Evolutionary conservation across 23 red algal species (phyloP).

Genomic region (Gracilaria gracilis): DNA sequence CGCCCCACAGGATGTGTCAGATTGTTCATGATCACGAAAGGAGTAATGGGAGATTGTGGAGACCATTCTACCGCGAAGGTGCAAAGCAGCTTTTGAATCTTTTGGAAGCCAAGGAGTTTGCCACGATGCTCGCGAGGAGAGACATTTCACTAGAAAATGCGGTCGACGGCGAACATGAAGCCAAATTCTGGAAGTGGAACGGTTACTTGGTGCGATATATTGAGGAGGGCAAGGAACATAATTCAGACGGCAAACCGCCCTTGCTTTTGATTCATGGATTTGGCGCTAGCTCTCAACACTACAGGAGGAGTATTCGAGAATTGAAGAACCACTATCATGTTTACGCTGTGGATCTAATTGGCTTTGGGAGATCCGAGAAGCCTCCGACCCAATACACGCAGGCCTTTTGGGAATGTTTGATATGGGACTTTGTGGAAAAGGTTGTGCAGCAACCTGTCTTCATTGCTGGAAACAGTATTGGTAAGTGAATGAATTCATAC

Average conservation of each 20-base stretch:
- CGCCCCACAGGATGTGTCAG: constrained; percentile 24
- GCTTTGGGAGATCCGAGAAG: constrained; percentile 91
- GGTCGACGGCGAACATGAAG: constrained; percentile 44
- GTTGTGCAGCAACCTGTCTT: constrained; percentile 81
- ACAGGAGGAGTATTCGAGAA: constrained; percentile 58
- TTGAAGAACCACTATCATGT: constrained; percentile 72
- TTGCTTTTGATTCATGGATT: constrained; percentile 96
- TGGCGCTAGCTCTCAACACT: constrained; percentile 92
- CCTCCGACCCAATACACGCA: constrained; percentile 84
- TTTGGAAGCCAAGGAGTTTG: constrained; percentile 67
- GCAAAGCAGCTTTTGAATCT: constrained; percentile 50
- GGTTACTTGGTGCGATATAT: constrained; percentile 67
- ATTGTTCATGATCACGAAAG: constrained; percentile 60
- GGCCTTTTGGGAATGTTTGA: constrained; percentile 77
- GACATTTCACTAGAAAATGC: constrained; percentile 8
- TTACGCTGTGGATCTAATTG: constrained; percentile 85
- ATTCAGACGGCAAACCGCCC: constrained; percentile 42
- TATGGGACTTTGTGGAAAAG: constrained; percentile 83
- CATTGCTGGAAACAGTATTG: constrained; percentile 94
- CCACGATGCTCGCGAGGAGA: constrained; percentile 43
- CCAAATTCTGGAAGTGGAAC: constrained; percentile 70
- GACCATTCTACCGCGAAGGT: constrained; percentile 52
- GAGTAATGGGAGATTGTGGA: constrained; percentile 51
- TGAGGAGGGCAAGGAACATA: constrained; percentile 59
- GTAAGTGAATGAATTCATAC: constrained; percentile 30